Conservation (phyloP, 179 eudicot genomes). For the Sideroxylon spinosum region DNA sequence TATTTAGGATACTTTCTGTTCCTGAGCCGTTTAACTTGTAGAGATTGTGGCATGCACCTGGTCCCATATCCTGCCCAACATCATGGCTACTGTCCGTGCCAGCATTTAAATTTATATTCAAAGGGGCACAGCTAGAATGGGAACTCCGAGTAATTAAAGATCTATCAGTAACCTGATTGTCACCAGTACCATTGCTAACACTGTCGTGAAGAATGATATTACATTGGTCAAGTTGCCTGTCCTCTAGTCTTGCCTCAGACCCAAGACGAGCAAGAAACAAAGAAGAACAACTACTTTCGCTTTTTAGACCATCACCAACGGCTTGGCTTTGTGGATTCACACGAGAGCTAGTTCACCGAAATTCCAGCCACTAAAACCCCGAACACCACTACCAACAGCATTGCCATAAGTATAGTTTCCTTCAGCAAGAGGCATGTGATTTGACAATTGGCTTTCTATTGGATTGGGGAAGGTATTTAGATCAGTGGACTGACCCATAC, state of each 20-base stretch:
- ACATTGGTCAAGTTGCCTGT: slow-evolving; percentile 24
- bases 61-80: slow-evolving; percentile 14
- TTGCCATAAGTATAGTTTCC: slow-evolving; percentile 9
- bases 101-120: slow-evolving; percentile 23
- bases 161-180: slow-evolving; percentile 13
- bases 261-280: slow-evolving; percentile 15
- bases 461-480: no score
- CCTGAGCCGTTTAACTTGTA: slow-evolving; percentile 21
- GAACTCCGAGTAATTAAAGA: slow-evolving; percentile 16
- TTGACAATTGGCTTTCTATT: slow-evolving; percentile 31
- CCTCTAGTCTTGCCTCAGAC: slow-evolving; percentile 23
- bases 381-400: slow-evolving; percentile 17
- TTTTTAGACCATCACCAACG: slow-evolving; percentile 19
- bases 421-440: slow-evolving; percentile 23
- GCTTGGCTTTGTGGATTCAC: slow-evolving; percentile 26
- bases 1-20: slow-evolving; percentile 10
- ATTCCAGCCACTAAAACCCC: slow-evolving; percentile 36
- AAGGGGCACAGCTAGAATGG: slow-evolving; percentile 19
- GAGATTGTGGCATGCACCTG: slow-evolving; percentile 19
- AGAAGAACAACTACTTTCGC: slow-evolving; percentile 24
- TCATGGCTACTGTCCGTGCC: slow-evolving; percentile 21
- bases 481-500: no score
- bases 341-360: slow-evolving; percentile 44
- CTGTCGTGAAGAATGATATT: slow-evolving; percentile 15
- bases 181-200: slow-evolving; percentile 12